A percentile compares a stretch with the other conserved stretches of the same genome.
These are phyloP conservation scores for Gaillardinia entomophila DNA, from an alignment of 805 yeast species.

Conservation along the genomic window DNA sequence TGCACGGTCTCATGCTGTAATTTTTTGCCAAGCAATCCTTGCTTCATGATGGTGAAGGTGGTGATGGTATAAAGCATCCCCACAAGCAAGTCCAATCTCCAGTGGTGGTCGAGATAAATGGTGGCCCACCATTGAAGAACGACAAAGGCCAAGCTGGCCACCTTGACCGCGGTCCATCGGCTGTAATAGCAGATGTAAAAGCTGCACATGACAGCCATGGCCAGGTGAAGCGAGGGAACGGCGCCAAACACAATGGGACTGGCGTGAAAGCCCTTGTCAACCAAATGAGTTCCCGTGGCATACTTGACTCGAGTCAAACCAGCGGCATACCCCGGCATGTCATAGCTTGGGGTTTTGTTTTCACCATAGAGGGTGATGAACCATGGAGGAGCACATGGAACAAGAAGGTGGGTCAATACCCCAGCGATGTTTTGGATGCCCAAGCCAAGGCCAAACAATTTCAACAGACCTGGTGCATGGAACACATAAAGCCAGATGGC, in stretches of 20 bases:
- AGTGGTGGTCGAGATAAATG: slow-evolving; percentile 68
- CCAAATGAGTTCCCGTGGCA: slow-evolving; percentile 55
- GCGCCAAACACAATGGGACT: slow-evolving; percentile 69
- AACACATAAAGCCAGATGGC: slow-evolving; percentile 60
- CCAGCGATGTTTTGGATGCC: slow-evolving; percentile 60
- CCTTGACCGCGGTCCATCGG: slow-evolving; percentile 26
- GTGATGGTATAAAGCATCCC: slow-evolving; percentile 50
- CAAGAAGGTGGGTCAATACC: slow-evolving; percentile 51
- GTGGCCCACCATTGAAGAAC: slow-evolving; percentile 70
- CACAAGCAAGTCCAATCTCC: slow-evolving; percentile 54
- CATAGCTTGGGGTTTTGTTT: slow-evolving; percentile 50
- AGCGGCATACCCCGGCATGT: slow-evolving; percentile 66
- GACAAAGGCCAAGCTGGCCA: slow-evolving; percentile 40
- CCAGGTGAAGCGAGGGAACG: slow-evolving; percentile 57
- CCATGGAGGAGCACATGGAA: slow-evolving; percentile 77
- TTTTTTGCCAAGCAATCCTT: slow-evolving; percentile 8
- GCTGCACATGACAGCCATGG: slow-evolving; percentile 53
- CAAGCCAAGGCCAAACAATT: slow-evolving; percentile 46
- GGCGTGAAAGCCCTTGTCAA: slow-evolving; percentile 57
- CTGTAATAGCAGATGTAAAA: slow-evolving; percentile 38
- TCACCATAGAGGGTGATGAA: slow-evolving; percentile 59
- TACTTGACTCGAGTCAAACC: slow-evolving; percentile 62
- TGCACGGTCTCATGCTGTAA: slow-evolving; percentile 18
- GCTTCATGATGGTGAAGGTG: slow-evolving; percentile 34
- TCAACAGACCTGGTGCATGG: slow-evolving; percentile 60